Conservation (phyloP, 768 basidiomycete genomes). For the Pulveroboletus sp. region DNA sequence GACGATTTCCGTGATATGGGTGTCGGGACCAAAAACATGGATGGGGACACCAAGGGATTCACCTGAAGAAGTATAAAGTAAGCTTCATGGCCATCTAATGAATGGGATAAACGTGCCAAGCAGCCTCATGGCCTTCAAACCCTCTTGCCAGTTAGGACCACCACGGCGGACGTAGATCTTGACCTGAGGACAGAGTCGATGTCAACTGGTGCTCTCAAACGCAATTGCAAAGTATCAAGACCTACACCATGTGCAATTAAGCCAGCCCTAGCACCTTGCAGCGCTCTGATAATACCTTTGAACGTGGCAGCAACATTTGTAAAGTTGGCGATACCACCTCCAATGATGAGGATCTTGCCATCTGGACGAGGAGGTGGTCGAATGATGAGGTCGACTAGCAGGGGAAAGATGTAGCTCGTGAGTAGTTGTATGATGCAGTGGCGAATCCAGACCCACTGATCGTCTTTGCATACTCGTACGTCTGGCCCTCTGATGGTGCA, state of each 20-base stretch:
- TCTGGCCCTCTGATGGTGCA: slow-evolving; percentile 96
- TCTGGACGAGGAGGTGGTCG: slow-evolving; percentile 77
- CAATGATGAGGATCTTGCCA: slow-evolving; percentile 99
- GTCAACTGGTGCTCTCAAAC: neutral
- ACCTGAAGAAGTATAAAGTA: slow-evolving; percentile 24
- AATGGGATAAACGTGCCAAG: slow-evolving; percentile 44
- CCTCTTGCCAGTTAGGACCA: slow-evolving; percentile 99
- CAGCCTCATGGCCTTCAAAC: slow-evolving; percentile 96
- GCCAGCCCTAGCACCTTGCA: slow-evolving; percentile 86
- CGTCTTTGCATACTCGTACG: slow-evolving; percentile 99
- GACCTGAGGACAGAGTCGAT: slow-evolving; percentile 53
- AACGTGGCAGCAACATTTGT: slow-evolving; percentile 99
- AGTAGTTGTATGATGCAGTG: neutral
- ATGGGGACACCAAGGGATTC: slow-evolving; percentile 98
- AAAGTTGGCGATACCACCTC: slow-evolving; percentile 99
- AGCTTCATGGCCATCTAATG: neutral
- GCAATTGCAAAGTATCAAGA: neutral
- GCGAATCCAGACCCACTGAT: slow-evolving; percentile 57
- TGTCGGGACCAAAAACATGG: slow-evolving; percentile 95
- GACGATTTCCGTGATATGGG: slow-evolving; percentile 97
- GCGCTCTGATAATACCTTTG: slow-evolving; percentile 98
- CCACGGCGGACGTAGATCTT: slow-evolving; percentile 97
- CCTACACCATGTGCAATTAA: slow-evolving; percentile 50
- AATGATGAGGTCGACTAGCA: slow-evolving; percentile 86
- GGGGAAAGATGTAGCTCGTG: neutral